Evolutionary conservation across 192 early-diverging fungal genomes (phyloP), one percentile per base, ranked within the genome.

Genomic region (Coemansia sp.): DNA sequence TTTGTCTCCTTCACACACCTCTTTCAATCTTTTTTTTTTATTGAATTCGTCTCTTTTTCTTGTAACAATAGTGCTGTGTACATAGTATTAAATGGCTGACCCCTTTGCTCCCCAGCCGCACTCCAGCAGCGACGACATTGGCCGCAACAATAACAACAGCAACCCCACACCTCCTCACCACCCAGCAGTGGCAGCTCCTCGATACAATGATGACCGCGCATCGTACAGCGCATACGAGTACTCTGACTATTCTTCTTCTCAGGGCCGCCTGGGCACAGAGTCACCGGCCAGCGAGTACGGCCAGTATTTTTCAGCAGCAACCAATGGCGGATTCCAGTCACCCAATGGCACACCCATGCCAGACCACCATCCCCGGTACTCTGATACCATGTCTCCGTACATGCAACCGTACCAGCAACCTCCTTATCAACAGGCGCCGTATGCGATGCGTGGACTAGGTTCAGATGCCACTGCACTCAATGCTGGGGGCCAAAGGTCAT

Each of bases 401-500:
- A 48, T 48, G 44, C 44, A 48, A 22, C 44, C 21, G 24, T 26
- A 48, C 14, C 46, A 21, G 32, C 52, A 53, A 32, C 52, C 33
- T 7, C 32, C 26, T 1, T 26, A 53, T 15, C 52, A 22, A 0
- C 17, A 34, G 14, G 32, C 52, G 15, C 52, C 52, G 18, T 53
- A 53, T 8, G 5, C 52, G n/a, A 53, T 53, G 52, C 52, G 29
- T 2, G 33, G 33, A 4, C 12, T 53, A 32, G 52, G 52, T 11
- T 71, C 69, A 1, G 63, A 55, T 0, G 63, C 63, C 1, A 71
- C 69, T 4, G 62, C 62, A 34, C 34, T 61, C 14, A 48, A 46
- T 21, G 52, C 32, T 17, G 32, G 17, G 15, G 52, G 22, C n/a
- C 12, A n/a, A n/a, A n/a, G 50, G 17, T 29, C 32, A 17, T 3